A percentile compares a stretch with the other conserved stretches of the same genome.
Conservation (phyloP, 2,329 filamentous ascomycete species). For the Beauveria medogensis region DNA sequence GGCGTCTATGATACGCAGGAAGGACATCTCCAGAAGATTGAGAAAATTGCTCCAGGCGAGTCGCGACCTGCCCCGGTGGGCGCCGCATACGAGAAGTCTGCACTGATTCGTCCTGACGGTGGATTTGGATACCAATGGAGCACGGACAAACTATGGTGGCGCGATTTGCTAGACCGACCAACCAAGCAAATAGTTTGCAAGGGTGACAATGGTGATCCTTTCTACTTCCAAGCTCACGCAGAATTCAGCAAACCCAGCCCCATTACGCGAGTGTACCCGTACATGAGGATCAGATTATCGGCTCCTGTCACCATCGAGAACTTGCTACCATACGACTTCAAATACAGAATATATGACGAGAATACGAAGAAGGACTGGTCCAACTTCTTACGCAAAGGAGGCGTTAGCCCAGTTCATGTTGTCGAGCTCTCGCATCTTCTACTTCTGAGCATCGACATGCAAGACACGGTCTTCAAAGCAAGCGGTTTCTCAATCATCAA, state of each 20-base stretch:
- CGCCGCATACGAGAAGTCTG: constrained; percentile 79
- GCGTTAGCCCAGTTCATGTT: constrained; percentile 93
- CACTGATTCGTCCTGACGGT: constrained; percentile 84
- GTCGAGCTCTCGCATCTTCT: constrained; percentile 92
- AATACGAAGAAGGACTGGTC: constrained; percentile 99
- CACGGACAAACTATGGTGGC: constrained; percentile 84
- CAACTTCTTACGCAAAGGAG: constrained; percentile 93
- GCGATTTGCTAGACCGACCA: constrained; percentile 74
- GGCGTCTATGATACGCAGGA: constrained; percentile 84
- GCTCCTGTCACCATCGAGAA: constrained; percentile 94
- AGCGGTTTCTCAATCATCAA: constrained; percentile 99
- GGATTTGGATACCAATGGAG: constrained; percentile 98
- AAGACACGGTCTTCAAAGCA: constrained; percentile 87
- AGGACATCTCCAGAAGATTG: constrained; percentile 89
- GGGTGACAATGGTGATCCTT: constrained; percentile 78
- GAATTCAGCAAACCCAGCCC: constrained; percentile 78
- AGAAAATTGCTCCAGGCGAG: constrained; percentile 92
- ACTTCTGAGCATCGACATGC: constrained; percentile 88
- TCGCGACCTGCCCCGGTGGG: constrained; percentile 85
- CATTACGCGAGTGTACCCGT: constrained; percentile 76
- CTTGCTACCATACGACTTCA: constrained; percentile 93
- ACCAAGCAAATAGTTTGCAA: constrained; percentile 83
- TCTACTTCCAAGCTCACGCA: constrained; percentile 94
- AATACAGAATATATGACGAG: constrained; percentile 98
- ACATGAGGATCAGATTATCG: constrained; percentile 87